Percentiles rank a stretch among this genome's conserved stretches.
phyloP scores from a whole-genome alignment of 2,329 filamentous ascomycete species.

The Curvularia verruculosa region DNA sequence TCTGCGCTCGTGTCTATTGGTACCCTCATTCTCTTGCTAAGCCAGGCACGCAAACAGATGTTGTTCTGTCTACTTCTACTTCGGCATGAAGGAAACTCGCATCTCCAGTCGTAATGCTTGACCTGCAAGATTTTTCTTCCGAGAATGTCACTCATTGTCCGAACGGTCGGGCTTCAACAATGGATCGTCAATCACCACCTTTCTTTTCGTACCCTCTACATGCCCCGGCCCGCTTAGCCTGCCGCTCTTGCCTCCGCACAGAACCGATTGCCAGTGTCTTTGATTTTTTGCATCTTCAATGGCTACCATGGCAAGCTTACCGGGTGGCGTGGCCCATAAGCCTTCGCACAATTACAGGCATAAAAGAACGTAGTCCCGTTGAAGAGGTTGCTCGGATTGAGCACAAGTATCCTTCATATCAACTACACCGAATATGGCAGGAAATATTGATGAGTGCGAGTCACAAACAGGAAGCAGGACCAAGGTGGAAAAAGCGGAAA shows the following conservation, averaged over 20 bases:
- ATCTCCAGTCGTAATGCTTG: neutral
- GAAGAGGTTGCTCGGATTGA: neutral
- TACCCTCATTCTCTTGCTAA: neutral
- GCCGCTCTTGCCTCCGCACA: neutral
- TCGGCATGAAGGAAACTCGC: neutral
- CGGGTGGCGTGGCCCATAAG: neutral
- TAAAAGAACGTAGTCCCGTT: neutral
- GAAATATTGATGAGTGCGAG: neutral
- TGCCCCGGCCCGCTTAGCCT: neutral
- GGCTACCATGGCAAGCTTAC: neutral
- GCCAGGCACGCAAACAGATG: neutral
- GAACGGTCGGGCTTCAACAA: neutral
- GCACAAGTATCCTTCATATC: neutral
- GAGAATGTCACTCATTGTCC: neutral
- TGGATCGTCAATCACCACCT: neutral
- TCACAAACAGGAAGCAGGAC: neutral
- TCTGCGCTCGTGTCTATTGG: neutral
- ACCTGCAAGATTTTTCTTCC: too few species aligned
- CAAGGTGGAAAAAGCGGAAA: constrained; percentile 10
- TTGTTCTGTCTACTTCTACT: neutral
- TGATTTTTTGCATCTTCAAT: neutral
- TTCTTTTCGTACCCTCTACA: neutral
- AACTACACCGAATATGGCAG: constrained; percentile 2
- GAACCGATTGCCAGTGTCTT: neutral
- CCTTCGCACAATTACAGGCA: neutral